A percentile compares a stretch with the other conserved stretches of the same genome.
These are phyloP conservation scores for Colletotrichum sp. DNA, from an alignment of 2,329 filamentous ascomycete species.

Conservation along the genomic window DNA sequence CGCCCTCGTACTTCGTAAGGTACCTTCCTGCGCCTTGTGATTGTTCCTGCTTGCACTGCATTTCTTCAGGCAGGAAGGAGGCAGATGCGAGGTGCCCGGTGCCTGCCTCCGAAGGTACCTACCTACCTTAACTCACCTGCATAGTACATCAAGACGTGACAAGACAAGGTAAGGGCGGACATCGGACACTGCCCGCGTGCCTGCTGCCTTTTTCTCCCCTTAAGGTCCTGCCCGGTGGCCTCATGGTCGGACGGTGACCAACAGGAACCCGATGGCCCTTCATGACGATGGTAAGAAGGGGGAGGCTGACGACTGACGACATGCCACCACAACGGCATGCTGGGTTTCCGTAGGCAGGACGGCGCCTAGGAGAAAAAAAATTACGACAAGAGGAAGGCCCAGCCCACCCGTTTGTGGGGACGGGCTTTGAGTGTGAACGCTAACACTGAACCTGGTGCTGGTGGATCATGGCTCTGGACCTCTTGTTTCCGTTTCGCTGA, in stretches of 20 bases:
- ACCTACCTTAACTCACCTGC: neutral
- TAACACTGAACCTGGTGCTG: no score
- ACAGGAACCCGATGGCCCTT: neutral
- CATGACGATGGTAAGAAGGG: neutral
- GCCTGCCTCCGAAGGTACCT: neutral
- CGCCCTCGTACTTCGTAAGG: neutral
- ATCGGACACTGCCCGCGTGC: neutral
- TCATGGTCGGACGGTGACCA: neutral
- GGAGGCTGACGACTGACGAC: neutral
- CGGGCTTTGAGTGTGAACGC: neutral
- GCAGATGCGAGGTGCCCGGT: neutral
- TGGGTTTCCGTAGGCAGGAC: neutral
- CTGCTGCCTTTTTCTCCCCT: neutral
- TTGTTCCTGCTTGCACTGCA: neutral
- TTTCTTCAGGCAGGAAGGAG: neutral
- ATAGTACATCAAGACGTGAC: neutral
- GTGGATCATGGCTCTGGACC: no score
- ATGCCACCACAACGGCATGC: neutral
- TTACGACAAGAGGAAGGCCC: neutral
- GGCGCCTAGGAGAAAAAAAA: neutral
- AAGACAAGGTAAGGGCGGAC: neutral
- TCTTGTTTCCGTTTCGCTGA: conserved; percentile 4
- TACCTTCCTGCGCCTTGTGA: neutral
- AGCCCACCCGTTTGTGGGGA: neutral
- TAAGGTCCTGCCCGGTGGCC: neutral